phyloP scores from a whole-genome alignment of 306 rosid species.

The Arachis stenosperma region DNA sequence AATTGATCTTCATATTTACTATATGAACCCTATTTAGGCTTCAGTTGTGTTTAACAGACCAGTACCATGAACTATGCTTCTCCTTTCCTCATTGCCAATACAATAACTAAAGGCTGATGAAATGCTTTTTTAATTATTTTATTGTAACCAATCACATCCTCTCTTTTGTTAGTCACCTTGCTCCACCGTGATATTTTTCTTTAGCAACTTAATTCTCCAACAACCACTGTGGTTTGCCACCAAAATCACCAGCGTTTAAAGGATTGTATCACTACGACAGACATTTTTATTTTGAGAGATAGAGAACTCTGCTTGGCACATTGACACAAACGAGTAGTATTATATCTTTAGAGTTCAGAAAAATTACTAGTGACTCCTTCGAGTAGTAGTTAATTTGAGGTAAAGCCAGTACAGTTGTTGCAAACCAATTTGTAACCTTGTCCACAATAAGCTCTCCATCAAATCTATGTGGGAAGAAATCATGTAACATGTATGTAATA shows the following conservation, averaged over 20 bases:
- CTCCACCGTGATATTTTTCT: neutral
- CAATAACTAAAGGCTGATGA: neutral
- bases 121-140: neutral
- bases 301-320: neutral
- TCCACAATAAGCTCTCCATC: constrained; percentile 69
- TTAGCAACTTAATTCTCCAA: neutral
- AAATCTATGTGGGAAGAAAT: constrained; percentile 56
- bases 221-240: neutral
- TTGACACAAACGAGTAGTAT: constrained; percentile 20
- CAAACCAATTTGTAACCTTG: constrained; percentile 86
- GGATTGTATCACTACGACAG: constrained; percentile 21
- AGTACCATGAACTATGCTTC: neutral
- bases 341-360: constrained; percentile 8
- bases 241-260: neutral
- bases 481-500: constrained; percentile 4
- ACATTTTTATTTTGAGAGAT: neutral
- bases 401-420: constrained; percentile 67
- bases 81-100: neutral
- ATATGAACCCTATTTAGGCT: neutral
- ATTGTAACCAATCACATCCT: neutral
- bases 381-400: constrained; percentile 87
- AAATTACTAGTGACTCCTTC: constrained; percentile 78
- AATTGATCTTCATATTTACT: neutral
- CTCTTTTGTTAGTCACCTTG: neutral
- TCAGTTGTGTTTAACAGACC: neutral